phyloP scores from a whole-genome alignment of 2,329 filamentous ascomycete species.

The Diplodia intermedia region DNA sequence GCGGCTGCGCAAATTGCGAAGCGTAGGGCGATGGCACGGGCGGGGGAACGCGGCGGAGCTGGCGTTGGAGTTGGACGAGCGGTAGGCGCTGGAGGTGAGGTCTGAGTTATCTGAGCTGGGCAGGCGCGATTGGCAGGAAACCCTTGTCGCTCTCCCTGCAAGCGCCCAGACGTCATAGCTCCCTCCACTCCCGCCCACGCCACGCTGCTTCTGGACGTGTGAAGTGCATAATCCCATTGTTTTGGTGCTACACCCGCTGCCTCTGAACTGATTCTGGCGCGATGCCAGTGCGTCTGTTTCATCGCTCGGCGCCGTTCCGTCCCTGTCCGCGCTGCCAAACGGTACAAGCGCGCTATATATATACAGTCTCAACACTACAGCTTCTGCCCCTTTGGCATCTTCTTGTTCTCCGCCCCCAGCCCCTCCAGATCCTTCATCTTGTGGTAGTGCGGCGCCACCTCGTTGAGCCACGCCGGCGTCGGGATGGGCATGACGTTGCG shows the following conservation, averaged over 20 bases:
- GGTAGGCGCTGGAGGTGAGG: slow-evolving; percentile 23
- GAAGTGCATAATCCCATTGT: neutral
- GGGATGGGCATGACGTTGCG: slow-evolving; percentile 79
- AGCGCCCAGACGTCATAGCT: slow-evolving; percentile 31
- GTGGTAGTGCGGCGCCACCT: slow-evolving; percentile 93
- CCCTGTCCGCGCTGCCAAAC: neutral
- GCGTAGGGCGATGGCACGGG: neutral
- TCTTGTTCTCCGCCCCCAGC: slow-evolving; percentile 70
- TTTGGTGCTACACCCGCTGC: neutral
- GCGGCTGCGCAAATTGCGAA: slow-evolving; percentile 29
- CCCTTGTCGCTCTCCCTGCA: slow-evolving; percentile 6
- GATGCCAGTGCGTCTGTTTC: neutral
- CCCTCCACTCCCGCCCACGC: slow-evolving; percentile 2
- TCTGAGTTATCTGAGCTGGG: slow-evolving; percentile 13
- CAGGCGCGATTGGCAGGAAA: slow-evolving; percentile 29
- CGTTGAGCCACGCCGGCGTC: slow-evolving; percentile 81
- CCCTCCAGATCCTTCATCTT: slow-evolving; percentile 89
- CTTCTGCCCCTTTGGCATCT: slow-evolving; percentile 67
- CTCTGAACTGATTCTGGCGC: neutral
- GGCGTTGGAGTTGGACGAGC: neutral
- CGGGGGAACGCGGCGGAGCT: neutral
- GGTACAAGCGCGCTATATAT: neutral
- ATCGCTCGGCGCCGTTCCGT: neutral
- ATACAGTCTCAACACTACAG: slow-evolving; percentile 11
- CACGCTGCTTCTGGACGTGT: neutral